Evolutionary conservation across 2,329 filamentous ascomycete genomes (phyloP), one percentile per base, ranked within the genome.

Genomic region (Cladophialophora yegresii): DNA sequence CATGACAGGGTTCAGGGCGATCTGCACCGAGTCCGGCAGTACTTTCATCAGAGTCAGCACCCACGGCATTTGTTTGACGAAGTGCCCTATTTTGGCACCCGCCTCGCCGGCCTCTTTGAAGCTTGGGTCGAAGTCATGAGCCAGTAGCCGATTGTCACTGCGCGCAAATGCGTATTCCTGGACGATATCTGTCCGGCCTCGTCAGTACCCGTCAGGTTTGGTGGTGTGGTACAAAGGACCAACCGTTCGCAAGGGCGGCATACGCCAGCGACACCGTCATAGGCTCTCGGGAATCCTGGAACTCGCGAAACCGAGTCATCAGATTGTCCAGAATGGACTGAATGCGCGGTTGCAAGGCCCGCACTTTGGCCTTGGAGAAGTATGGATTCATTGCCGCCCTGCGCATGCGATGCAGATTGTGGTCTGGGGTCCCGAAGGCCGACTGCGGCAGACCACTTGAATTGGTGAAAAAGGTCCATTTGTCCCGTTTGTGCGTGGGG

Each of bases 311-410:
- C 2, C 65, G 65, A 26, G 28, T 5, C 10, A 63, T 26, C 45
- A 68, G 53, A 28, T 56, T 55, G 13, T 56, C 45, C 23, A 64
- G 23, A 26, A 32, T 53, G 13, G 45, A 53, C n/a, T 63, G 13
- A n/a, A 68, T 58, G 26, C 23, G 26, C 10, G 65, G 65, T n/a
- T 67, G 45, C 8, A 67, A 20, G 8, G 16, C 32, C 28, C 47
- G 22, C 23, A 69, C 62, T 30, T 50, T 53, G 30, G 26, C 32
- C 51, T 62, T 69, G 26, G 71, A 70, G 63, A 72, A 72, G 65
- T 65, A 72, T 0, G 70, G 70, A 45, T 68, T 70, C 59, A 70
- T 63, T 22, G 69, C 64, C 20, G 64, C 50, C 40, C 71, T 59
- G 2, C 70, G 61, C 32, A 70, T 33, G 3, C 69, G 69, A 32